phyloP scores from a whole-genome alignment of 2,329 filamentous ascomycete genomes.

The Onygenales sp. region DNA sequence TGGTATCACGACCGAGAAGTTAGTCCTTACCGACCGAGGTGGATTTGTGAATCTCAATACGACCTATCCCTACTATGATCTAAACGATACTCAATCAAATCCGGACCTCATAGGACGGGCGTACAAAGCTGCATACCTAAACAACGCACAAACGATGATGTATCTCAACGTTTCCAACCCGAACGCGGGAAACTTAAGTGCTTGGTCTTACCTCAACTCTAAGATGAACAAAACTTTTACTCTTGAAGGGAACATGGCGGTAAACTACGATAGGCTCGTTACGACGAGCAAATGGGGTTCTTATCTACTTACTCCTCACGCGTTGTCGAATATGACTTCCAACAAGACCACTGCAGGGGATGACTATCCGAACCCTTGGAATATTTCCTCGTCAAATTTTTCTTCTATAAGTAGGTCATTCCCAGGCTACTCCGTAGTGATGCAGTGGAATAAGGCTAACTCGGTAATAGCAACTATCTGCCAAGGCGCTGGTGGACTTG shows the following conservation, averaged over 20 bases:
- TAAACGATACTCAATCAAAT: constrained; percentile 23
- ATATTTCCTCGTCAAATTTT: constrained; percentile 19
- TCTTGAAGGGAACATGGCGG: not conserved
- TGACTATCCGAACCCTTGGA: constrained; percentile 23
- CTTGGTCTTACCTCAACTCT: constrained; percentile 32
- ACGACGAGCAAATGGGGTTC: constrained; percentile 1
- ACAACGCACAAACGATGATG: constrained; percentile 32
- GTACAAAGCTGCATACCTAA: constrained; percentile 36
- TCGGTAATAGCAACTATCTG: constrained; percentile 17
- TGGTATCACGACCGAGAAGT: constrained; percentile 8
- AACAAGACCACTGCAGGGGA: constrained; percentile 1
- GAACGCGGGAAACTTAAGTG: constrained; percentile 8
- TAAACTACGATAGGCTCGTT: not conserved
- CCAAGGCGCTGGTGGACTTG: constrained; percentile 19
- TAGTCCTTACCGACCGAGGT: constrained; percentile 33
- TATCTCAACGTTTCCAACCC: constrained; percentile 32
- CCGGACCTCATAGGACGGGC: constrained; percentile 31
- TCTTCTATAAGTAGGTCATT: constrained; percentile 13
- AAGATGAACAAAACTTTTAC: constrained; percentile 26
- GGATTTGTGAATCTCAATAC: constrained; percentile 34
- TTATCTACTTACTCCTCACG: not conserved
- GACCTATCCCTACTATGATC: constrained; percentile 23
- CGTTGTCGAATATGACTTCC: constrained; percentile 1
- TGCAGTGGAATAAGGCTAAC: constrained; percentile 6
- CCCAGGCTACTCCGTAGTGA: not conserved